Conservation (phyloP, 208 protist genomes). For the Leishmania turanica region DNA sequence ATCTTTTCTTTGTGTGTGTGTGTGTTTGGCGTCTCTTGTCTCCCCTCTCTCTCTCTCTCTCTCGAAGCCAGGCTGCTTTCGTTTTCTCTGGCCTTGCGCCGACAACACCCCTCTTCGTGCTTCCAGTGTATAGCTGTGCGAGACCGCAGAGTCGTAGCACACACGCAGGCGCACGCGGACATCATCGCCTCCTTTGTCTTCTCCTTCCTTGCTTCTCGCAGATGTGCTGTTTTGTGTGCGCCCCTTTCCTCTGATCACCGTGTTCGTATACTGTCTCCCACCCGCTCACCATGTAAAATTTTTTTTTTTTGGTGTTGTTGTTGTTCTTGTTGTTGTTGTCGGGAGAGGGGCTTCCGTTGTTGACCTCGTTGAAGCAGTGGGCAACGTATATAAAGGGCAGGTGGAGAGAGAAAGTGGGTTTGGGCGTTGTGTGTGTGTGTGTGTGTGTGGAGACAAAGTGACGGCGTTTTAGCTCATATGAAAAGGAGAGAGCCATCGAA, state of each 20-base stretch:
- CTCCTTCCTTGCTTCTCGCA: not conserved
- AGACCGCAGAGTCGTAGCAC: not conserved
- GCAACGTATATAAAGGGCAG: not conserved
- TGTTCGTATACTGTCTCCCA: not conserved
- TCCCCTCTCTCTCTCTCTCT: not conserved
- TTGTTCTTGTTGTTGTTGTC: not conserved
- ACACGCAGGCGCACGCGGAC: not conserved
- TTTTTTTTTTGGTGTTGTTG: too few relatives aligned
- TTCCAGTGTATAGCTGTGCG: not conserved
- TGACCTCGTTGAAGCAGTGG: not conserved
- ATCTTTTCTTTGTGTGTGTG: too few relatives aligned
- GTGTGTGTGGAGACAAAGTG: not conserved
- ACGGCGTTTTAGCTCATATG: not conserved
- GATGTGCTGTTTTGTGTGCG: not conserved
- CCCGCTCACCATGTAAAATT: constrained; percentile 1
- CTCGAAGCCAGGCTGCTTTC: not conserved
- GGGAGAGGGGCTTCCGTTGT: not conserved
- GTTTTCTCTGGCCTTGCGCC: not conserved
- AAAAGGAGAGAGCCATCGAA: not conserved
- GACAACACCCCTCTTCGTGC: not conserved
- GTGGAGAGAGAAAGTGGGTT: not conserved
- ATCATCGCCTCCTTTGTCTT: not conserved
- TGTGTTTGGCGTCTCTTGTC: not conserved
- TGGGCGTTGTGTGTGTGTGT: not conserved
- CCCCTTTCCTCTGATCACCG: not conserved